A percentile compares a stretch with the other conserved stretches of the same genome.
Evolutionary conservation across 306 rosid genomes (phyloP).

Genomic region (Spatholobus suberectus): DNA sequence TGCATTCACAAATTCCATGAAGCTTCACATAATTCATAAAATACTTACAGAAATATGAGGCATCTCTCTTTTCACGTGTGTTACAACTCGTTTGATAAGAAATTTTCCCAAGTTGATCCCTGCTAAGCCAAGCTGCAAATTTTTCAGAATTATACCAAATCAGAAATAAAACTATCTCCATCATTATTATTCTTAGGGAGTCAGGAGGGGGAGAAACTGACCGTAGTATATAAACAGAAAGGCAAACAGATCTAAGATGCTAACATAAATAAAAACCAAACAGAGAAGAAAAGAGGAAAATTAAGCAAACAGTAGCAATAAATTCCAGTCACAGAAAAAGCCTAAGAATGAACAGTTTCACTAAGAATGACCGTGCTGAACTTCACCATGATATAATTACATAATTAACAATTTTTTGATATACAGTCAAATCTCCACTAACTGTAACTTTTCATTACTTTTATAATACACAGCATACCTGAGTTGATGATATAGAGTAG

Average conservation of each 20-base stretch:
- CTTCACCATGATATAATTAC: slow-evolving; percentile 21
- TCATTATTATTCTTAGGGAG: slow-evolving; percentile 20
- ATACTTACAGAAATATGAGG: slow-evolving; percentile 78
- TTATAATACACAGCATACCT: slow-evolving; percentile 55
- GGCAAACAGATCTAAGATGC: slow-evolving; percentile 38
- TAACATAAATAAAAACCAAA: slow-evolving; percentile 23
- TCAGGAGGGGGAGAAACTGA: slow-evolving; percentile 4
- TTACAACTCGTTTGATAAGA: slow-evolving; percentile 89
- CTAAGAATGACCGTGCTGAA: slow-evolving; percentile 15
- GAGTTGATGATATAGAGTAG: slow-evolving; percentile 96
- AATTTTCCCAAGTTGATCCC: slow-evolving; percentile 97
- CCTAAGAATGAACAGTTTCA: slow-evolving; percentile 35
- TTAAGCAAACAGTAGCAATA: slow-evolving; percentile 25
- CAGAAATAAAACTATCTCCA: slow-evolving; percentile 29
- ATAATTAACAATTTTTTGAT: neutral
- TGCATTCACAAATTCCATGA: slow-evolving; percentile 28
- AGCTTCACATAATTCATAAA: slow-evolving; percentile 38
- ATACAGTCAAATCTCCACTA: slow-evolving; percentile 23
- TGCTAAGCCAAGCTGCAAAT: slow-evolving; percentile 87
- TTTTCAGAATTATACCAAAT: slow-evolving; percentile 37
- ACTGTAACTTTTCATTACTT: slow-evolving; percentile 25
- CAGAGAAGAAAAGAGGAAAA: slow-evolving; percentile 2
- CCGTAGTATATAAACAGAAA: slow-evolving; percentile 7
- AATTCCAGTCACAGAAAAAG: slow-evolving; percentile 24
- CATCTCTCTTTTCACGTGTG: slow-evolving; percentile 92